phyloP scores from a whole-genome alignment of 2,329 filamentous ascomycete species.

The Neonectria punicea region DNA sequence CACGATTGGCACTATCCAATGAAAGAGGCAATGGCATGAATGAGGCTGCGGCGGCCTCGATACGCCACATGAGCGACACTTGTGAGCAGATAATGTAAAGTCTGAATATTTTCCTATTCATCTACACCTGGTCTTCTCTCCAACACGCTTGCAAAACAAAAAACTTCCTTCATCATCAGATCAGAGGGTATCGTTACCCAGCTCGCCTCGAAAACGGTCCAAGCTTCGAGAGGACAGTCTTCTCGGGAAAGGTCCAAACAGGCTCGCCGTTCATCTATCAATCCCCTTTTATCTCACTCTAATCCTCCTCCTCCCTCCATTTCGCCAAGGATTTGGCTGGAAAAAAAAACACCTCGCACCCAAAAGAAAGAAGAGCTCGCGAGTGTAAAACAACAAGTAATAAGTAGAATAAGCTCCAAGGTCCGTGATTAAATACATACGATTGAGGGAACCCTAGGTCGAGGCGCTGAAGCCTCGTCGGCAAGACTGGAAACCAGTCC shows the following conservation, averaged over 20 bases:
- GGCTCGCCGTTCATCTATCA: slow-evolving; percentile 5
- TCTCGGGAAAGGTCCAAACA: neutral
- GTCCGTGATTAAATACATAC: slow-evolving; percentile 43
- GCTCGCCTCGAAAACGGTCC: slow-evolving; percentile 4
- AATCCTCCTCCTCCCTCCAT: slow-evolving; percentile 12
- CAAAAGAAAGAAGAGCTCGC: slow-evolving; percentile 12
- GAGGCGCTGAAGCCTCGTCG: slow-evolving; percentile 21
- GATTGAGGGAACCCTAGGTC: slow-evolving; percentile 27
- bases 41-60: neutral
- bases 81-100: neutral
- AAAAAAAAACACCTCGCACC: slow-evolving; percentile 27
- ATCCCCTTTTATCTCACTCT: slow-evolving; percentile 15
- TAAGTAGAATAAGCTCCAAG: slow-evolving; percentile 28
- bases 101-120: slow-evolving; percentile 36
- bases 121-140: slow-evolving; percentile 33
- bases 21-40: neutral
- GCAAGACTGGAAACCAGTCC: slow-evolving; percentile 22
- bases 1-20: neutral
- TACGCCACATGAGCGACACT: neutral
- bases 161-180: slow-evolving; percentile 28
- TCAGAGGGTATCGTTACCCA: slow-evolving; percentile 18
- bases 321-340: neutral
- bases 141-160: slow-evolving; percentile 31
- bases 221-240: neutral
- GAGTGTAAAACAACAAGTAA: slow-evolving; percentile 18